Base-by-base conservation (phyloP, 768 basidiomycete genomes). In the Lentinula guzmanii region DNA sequence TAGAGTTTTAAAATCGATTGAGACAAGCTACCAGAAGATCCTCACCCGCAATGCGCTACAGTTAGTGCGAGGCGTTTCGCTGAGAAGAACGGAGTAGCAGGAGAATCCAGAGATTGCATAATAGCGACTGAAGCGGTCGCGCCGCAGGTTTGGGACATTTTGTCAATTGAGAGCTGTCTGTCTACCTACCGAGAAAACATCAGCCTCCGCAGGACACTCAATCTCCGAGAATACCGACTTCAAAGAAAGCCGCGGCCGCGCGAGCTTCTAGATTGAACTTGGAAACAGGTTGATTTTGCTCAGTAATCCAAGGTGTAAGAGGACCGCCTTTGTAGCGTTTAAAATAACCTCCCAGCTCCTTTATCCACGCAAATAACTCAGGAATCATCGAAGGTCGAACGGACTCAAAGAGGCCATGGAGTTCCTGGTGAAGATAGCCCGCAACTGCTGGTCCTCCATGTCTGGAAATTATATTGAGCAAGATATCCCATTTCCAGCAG, bases 361-460 rank as follows among this genome's bases (percentile, higher is more conserved):
- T 88, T 56, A 88, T 82, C 86, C 90, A 93, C 9, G 78, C 79
- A 66, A 85, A 89, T 21, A 93, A 74, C 34, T 91, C 90, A 4
- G 90, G 88, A 33, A 95, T 86, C 28, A 84, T 79, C 1, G 79
- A 71, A 68, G 89, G 89, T 67, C 90, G 68, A 5, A 85, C 91
- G 5, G 85, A 85, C 72, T 96, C 93, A 62, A 96, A 89, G 56
- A 94, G 75, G 1, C 86, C 86, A 67, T 95, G 93, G 10, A 96
- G 74, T 70, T 96, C 89, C 65, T 95, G 87, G 18, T 89, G 86
- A 34, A 95, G 78, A 71, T 86, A 95, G 62, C 91, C 86, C 2
- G 94, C 89, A 16, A 95, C 93, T 9, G 88, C 88, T n/a, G 88
- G 88, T 8, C 95, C 95, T 6, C 95, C 95, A 68, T 97, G 95